Conservation (phyloP, 108 stramenopile species). For the Fragilariopsis cylindrus region DNA sequence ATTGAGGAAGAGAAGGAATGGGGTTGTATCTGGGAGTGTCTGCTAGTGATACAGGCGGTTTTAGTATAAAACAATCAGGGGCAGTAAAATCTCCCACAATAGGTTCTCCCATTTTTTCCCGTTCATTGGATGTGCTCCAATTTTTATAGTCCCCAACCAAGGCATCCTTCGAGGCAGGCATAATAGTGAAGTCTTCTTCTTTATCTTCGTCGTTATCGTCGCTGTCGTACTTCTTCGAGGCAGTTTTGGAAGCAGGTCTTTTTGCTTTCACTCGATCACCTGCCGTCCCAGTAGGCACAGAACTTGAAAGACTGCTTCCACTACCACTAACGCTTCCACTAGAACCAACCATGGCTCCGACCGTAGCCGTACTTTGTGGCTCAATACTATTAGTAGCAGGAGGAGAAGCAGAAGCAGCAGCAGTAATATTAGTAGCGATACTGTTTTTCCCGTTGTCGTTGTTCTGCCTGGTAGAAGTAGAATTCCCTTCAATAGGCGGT, state of each 20-base stretch:
- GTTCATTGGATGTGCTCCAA: conserved; percentile 2
- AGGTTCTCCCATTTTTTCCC: not conserved
- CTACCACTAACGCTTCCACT: too few species aligned
- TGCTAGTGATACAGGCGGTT: not conserved
- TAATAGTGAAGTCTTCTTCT: not conserved
- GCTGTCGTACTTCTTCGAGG: not conserved
- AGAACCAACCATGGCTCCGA: too few species aligned
- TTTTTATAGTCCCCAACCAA: not conserved
- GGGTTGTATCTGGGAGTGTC: not conserved
- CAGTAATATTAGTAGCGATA: too few species aligned
- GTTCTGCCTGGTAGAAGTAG: too few species aligned
- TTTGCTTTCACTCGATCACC: not conserved
- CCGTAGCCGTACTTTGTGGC: too few species aligned
- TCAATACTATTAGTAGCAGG: too few species aligned
- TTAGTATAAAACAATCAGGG: not conserved
- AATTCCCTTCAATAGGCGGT: too few species aligned
- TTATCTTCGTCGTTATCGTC: not conserved
- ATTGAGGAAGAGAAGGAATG: not conserved
- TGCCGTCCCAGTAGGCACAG: too few species aligned
- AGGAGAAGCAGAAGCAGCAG: too few species aligned
- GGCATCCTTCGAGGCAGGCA: not conserved
- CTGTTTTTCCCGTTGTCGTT: too few species aligned
- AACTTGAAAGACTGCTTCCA: too few species aligned
- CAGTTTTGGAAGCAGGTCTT: not conserved
- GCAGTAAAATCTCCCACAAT: not conserved